Evolutionary conservation across 2,329 filamentous ascomycete genomes (phyloP).

Genomic region (Fusarium caatingaense): DNA sequence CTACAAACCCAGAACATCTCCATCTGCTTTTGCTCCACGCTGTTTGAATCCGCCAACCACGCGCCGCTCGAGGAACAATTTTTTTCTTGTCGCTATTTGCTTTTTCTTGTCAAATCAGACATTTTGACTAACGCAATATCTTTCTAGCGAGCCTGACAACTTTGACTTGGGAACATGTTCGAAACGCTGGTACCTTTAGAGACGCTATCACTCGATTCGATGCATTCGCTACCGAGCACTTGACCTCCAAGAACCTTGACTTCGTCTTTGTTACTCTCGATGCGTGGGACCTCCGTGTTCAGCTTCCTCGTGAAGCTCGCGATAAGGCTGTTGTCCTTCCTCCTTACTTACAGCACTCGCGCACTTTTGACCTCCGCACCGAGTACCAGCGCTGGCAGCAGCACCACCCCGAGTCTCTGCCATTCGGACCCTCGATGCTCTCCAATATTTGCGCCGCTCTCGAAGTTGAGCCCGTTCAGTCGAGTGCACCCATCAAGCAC

Average conservation of each 20-base stretch:
- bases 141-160: conserved; percentile 90
- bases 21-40: conserved; percentile 37
- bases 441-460: conserved; percentile 98
- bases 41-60: conserved; percentile 30
- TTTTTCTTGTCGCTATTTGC: not conserved
- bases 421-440: conserved; percentile 94
- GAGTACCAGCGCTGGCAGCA: conserved; percentile 99
- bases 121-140: conserved; percentile 34
- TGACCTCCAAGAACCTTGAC: conserved; percentile 90
- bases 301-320: conserved; percentile 95
- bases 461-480: conserved; percentile 97
- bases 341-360: conserved; percentile 96
- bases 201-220: conserved; percentile 97
- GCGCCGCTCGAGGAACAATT: conserved; percentile 20
- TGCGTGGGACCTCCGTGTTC: conserved; percentile 97
- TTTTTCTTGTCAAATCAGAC: conserved; percentile 8
- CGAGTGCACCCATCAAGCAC: conserved; percentile 97
- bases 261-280: conserved; percentile 99
- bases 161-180: conserved; percentile 98
- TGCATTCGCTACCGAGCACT: conserved; percentile 89
- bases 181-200: conserved; percentile 95
- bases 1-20: conserved; percentile 27
- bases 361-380: conserved; percentile 94
- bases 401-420: conserved; percentile 96
- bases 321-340: conserved; percentile 98